Base-by-base conservation (phyloP, 1,284 basidiomycete genomes). In the Phellopilus nigrolimitatus region DNA sequence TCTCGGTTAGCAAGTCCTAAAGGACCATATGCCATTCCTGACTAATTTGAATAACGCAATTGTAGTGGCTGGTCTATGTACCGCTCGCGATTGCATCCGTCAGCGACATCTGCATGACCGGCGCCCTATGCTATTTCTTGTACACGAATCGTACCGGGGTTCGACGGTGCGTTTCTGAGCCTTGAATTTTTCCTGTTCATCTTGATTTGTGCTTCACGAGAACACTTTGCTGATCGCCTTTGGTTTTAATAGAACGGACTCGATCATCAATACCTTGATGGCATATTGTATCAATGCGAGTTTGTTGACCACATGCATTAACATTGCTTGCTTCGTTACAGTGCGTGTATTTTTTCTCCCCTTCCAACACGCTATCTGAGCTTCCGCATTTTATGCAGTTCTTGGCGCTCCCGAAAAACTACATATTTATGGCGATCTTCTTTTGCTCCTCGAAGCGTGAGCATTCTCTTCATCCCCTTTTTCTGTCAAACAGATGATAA, bases 131-230 rank as follows among this genome's bases (percentile, higher is more conserved):
- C 17, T 41, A 19, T 17, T 41, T 24, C 39, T 17, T 41, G 5
- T 41, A 41, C 19, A 41, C 39, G 39, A 41, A 41, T 15, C 39
- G 39, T 9, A 41, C 39, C 13, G 39, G 39, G 7, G 22, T 41
- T 22, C 19, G 39, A 22, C 6, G 34, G 34, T 36, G 13, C 34
- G 34, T 36, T 15, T 15, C 34, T n/a, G n/a, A n/a, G n/a, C n/a
- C n/a, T n/a, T n/a, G 25, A 4, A n/a, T 21, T 9, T 21, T 8
- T 41, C 12, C 5, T 17, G n/a, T 22, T 19, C 25, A 41, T 22
- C 13, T 39, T n/a, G 6, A 15, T 7, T 7, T 6, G n/a, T 21
- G 6, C 4, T 10, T 9, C 5, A 10, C 39, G 39, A 41, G 8
- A 17, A 17, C 5, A 7, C 5, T 13, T n/a, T 15, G 19, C 39